Evolutionary conservation across 441 rosid species (phyloP).

Genomic region (Metrosideros polymorpha): DNA sequence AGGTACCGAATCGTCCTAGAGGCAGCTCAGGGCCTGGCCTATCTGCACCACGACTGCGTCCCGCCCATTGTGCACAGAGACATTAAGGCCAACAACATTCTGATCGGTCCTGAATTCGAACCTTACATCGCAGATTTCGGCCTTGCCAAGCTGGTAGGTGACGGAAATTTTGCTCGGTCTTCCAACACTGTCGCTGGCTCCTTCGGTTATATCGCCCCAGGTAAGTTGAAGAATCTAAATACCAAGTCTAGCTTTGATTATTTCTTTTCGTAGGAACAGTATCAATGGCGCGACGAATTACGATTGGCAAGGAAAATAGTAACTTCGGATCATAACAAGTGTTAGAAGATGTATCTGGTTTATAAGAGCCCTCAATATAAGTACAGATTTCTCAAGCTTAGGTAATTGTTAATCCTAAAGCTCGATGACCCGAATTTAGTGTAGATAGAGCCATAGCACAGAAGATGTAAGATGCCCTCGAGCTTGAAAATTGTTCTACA

Average conservation of each 20-base stretch:
- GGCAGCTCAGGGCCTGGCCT: constrained; percentile 11
- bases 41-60: constrained; percentile 11
- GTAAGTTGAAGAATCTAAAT: not conserved
- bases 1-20: constrained; percentile 10
- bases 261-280: not conserved
- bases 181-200: constrained; percentile 12
- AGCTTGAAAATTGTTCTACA: not conserved
- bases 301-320: not conserved
- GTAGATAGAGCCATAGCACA: not conserved
- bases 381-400: not conserved
- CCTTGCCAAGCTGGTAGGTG: constrained; percentile 10
- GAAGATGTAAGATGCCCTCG: not conserved
- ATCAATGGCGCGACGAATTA: not conserved
- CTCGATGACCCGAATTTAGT: not conserved
- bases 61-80: constrained; percentile 14
- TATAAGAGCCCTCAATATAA: not conserved
- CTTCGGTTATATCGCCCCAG: constrained; percentile 13
- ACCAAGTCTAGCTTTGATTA: not conserved
- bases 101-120: constrained; percentile 11
- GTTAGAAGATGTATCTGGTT: not conserved
- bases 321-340: not conserved
- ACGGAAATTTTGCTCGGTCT: constrained; percentile 10
- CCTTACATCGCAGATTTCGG: constrained; percentile 13
- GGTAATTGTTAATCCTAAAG: not conserved
- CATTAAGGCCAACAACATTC: constrained; percentile 15